Evolutionary conservation across 495 filamentous ascomycete species (phyloP).

Genomic region (Xylaria telfairii): DNA sequence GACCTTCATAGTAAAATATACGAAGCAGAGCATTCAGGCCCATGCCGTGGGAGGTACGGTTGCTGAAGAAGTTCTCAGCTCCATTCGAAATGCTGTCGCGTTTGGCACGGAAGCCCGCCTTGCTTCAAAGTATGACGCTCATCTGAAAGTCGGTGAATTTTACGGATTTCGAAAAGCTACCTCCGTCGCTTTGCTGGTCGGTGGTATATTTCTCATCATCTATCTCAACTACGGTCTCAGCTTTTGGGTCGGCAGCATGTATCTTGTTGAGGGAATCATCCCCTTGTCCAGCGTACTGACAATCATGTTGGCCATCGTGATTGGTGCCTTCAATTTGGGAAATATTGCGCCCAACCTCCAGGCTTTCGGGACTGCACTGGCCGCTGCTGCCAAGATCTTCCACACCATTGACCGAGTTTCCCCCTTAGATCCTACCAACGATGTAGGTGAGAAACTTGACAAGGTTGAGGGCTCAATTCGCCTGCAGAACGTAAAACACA

Average conservation of each 20-base stretch:
- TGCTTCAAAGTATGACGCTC: conserved; percentile 78
- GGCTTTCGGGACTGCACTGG: conserved; percentile 80
- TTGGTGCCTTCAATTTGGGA: conserved; percentile 88
- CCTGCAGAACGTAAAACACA: conserved; percentile 83
- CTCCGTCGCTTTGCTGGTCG: conserved; percentile 76
- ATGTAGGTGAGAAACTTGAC: conserved; percentile 72
- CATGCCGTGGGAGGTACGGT: conserved; percentile 87
- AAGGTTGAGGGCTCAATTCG: conserved; percentile 79
- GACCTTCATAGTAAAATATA: conserved; percentile 77
- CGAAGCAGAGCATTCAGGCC: conserved; percentile 74
- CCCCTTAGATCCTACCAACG: conserved; percentile 78
- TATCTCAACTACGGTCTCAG: conserved; percentile 90
- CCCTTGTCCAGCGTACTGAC: conserved; percentile 66
- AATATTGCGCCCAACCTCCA: conserved; percentile 87
- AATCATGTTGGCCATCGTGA: conserved; percentile 87
- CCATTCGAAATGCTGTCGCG: conserved; percentile 89
- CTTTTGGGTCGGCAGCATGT: conserved; percentile 94
- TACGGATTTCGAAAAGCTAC: conserved; percentile 79
- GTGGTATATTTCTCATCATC: conserved; percentile 78
- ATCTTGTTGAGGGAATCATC: conserved; percentile 70
- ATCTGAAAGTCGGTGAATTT: conserved; percentile 73
- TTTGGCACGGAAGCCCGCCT: conserved; percentile 93
- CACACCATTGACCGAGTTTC: conserved; percentile 90
- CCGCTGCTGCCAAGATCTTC: conserved; percentile 89
- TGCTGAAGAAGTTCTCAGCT: conserved; percentile 94